Percentiles rank a stretch among this genome's conserved stretches.
Evolutionary conservation across 148 eudicot genomes (phyloP).

Genomic region (Vaccinium darrowii): DNA sequence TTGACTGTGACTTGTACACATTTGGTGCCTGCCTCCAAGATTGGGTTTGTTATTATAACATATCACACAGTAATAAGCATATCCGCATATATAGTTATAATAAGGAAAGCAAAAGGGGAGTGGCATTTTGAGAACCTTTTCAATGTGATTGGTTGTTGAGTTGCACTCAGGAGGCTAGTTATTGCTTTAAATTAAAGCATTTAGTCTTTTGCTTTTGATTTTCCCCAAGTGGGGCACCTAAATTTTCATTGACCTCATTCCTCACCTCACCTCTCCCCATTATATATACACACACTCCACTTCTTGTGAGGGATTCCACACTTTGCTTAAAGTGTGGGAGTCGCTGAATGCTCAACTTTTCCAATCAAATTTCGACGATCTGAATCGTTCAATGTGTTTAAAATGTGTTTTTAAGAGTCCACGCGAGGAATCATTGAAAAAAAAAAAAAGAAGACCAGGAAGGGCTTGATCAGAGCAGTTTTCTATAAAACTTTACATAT

Average conservation of each 20-base stretch:
- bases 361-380: too few relatives aligned
- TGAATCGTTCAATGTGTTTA: too few relatives aligned
- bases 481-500: too few relatives aligned
- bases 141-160: constrained; percentile 24
- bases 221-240: constrained; percentile 19
- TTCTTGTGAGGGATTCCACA: too few relatives aligned
- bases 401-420: too few relatives aligned
- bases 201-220: constrained; percentile 27
- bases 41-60: constrained; percentile 1
- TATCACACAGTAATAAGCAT: constrained; percentile 22
- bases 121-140: constrained; percentile 15
- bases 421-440: too few relatives aligned
- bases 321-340: too few relatives aligned
- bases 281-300: not conserved
- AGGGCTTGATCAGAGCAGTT: too few relatives aligned
- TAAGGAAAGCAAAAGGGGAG: not conserved
- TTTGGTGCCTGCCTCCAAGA: constrained; percentile 18
- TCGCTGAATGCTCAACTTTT: too few relatives aligned
- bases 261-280: constrained; percentile 20
- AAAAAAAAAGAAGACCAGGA: too few relatives aligned
- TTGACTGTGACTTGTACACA: constrained; percentile 2
- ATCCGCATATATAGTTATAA: not conserved
- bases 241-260: constrained; percentile 27
- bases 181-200: not conserved
- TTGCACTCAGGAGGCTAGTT: constrained; percentile 21